A percentile compares a stretch with the other conserved stretches of the same genome.
Conservation (phyloP, 139 green algal genomes). For the Chlamydomonas urium region DNA sequence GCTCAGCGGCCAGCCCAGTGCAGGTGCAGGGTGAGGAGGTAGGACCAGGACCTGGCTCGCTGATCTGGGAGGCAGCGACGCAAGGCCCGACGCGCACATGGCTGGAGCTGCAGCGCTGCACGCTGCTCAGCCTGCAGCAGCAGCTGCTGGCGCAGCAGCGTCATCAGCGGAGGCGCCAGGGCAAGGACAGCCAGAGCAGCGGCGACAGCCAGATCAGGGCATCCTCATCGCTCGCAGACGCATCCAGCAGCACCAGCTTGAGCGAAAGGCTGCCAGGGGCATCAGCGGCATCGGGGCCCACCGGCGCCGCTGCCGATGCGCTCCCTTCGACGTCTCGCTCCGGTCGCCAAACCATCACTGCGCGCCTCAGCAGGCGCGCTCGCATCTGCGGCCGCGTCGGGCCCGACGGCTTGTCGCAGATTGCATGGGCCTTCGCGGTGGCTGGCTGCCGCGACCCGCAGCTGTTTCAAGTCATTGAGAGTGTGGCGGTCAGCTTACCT, state of each 20-base stretch:
- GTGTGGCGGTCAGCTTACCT: background rate
- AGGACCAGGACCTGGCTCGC: too few species aligned
- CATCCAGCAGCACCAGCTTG: too few species aligned
- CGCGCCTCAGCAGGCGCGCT: background rate
- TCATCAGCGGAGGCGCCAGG: background rate
- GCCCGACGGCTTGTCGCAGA: background rate
- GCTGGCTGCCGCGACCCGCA: background rate
- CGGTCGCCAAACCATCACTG: background rate
- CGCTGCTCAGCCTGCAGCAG: background rate
- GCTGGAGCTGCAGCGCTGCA: too few species aligned
- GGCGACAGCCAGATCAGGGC: background rate
- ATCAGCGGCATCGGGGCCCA: background rate
- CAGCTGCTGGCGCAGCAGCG: background rate
- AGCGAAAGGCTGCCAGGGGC: too few species aligned
- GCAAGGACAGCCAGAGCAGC: background rate
- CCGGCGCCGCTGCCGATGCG: background rate
- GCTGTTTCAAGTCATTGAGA: slow-evolving; percentile 5
- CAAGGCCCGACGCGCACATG: too few species aligned
- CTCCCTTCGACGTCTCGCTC: background rate
- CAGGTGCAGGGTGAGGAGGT: too few species aligned
- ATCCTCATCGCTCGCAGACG: too few species aligned
- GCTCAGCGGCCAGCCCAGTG: too few species aligned
- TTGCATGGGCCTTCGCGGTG: background rate
- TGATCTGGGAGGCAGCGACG: too few species aligned
- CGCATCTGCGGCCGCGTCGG: background rate